Conservation (phyloP, 805 yeast species). For the Ogataea paraovalis region DNA sequence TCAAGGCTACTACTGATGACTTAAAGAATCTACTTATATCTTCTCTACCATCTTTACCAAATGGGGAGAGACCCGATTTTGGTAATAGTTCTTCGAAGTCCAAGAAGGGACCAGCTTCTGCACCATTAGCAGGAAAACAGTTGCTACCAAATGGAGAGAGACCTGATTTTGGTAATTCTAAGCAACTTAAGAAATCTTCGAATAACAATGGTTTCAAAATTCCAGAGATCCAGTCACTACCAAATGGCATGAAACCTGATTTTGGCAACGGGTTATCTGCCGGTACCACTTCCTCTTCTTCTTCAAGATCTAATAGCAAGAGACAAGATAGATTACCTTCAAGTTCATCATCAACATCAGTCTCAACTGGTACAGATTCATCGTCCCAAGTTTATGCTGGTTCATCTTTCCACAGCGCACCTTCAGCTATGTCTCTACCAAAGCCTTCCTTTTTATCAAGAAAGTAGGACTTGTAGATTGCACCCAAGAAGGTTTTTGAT, state of each 20-base stretch:
- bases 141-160: conserved; percentile 2
- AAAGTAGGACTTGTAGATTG: conserved; percentile 11
- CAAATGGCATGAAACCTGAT: conserved; percentile 17
- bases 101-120: neutral
- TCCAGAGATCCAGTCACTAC: conserved; percentile 11
- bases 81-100: conserved; percentile 10
- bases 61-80: conserved; percentile 20
- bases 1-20: conserved; percentile 19
- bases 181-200: conserved; percentile 3
- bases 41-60: conserved; percentile 19
- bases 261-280: conserved; percentile 9
- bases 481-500: neutral
- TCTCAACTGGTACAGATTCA: conserved; percentile 12
- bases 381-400: conserved; percentile 43
- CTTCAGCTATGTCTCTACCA: conserved; percentile 52
- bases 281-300: conserved; percentile 6
- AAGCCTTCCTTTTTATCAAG: conserved; percentile 44
- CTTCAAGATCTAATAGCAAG: conserved; percentile 12
- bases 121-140: conserved; percentile 2
- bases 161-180: conserved; percentile 7
- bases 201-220: conserved; percentile 1
- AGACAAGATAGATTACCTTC: conserved; percentile 9
- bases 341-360: conserved; percentile 5
- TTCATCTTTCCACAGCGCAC: conserved; percentile 53
- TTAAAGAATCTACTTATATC: conserved; percentile 18